Conservation (phyloP, 371 early-diverging fungal genomes). For the Saksenaea vasiformis region DNA sequence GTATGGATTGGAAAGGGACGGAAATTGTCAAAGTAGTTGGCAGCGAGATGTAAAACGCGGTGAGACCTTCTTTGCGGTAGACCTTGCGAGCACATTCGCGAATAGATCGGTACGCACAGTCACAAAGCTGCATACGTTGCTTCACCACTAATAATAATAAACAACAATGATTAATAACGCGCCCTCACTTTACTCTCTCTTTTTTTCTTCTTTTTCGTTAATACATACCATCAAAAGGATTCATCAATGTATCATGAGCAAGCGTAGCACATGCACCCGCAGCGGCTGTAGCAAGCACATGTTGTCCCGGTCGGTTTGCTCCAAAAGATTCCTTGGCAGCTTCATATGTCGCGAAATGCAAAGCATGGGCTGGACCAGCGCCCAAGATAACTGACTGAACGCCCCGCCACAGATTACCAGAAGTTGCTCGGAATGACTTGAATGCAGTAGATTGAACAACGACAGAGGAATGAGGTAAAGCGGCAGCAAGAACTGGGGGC, state of each 20-base stretch:
- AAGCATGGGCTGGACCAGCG: conserved; percentile 93
- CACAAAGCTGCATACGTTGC: conserved; percentile 90
- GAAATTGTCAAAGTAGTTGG: conserved; percentile 91
- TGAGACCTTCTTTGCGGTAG: conserved; percentile 72
- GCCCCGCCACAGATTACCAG: conserved; percentile 83
- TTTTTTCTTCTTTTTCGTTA: not conserved
- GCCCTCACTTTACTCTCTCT: too few species aligned
- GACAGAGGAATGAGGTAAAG: conserved; percentile 19
- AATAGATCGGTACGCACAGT: conserved; percentile 61
- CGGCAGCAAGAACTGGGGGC: conserved; percentile 14
- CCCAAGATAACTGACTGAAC: conserved; percentile 86
- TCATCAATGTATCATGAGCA: conserved; percentile 84
- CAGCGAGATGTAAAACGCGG: conserved; percentile 89
- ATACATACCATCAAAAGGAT: conserved; percentile 82
- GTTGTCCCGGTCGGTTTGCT: conserved; percentile 53
- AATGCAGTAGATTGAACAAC: conserved; percentile 7
- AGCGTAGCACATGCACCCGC: conserved; percentile 90
- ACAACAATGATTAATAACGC: not conserved
- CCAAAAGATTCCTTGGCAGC: conserved; percentile 75
- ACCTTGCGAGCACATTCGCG: conserved; percentile 68
- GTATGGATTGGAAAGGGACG: conserved; percentile 90
- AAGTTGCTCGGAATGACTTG: conserved; percentile 13
- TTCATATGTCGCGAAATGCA: conserved; percentile 93
- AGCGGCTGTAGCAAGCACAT: conserved; percentile 63
- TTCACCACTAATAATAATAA: conserved; percentile 70